Evolutionary conservation across 208 protist genomes (phyloP).

Genomic region (Entamoeba histolytica): DNA sequence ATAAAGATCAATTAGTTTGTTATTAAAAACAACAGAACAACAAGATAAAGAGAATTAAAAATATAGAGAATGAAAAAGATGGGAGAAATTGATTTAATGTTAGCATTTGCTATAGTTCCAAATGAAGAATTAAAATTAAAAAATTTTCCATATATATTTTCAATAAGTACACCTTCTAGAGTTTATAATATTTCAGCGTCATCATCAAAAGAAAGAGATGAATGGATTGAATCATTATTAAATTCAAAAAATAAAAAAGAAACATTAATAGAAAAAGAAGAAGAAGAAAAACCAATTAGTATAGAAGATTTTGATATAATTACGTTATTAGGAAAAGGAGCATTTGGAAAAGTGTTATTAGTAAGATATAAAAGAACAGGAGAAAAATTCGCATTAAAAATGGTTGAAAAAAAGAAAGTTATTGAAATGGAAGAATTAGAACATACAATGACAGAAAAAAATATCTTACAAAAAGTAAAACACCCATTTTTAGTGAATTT

Average conservation of each 20-base stretch:
- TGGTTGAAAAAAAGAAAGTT: conserved; percentile 37
- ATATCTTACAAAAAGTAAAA: conserved; percentile 25
- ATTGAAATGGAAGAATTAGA: conserved; percentile 31
- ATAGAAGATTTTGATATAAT: neutral
- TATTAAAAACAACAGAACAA: neutral
- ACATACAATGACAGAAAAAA: conserved; percentile 30
- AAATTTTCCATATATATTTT: neutral
- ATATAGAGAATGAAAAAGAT: neutral
- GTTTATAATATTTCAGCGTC: neutral
- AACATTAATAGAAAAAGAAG: neutral
- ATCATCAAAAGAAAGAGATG: neutral
- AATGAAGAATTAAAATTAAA: neutral
- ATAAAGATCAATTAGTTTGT: neutral
- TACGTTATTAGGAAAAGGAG: neutral
- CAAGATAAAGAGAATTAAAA: no score
- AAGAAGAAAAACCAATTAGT: neutral
- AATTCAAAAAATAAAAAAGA: neutral
- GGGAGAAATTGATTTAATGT: neutral
- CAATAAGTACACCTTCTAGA: neutral
- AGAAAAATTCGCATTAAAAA: conserved; percentile 47
- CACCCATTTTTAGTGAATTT: conserved; percentile 43
- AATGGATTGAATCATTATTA: neutral
- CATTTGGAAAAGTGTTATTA: conserved; percentile 33
- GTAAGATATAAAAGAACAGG: conserved; percentile 36
- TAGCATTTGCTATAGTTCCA: neutral